phyloP scores from a whole-genome alignment of 495 filamentous ascomycete genomes.

The Aspergillus nanangensis region DNA sequence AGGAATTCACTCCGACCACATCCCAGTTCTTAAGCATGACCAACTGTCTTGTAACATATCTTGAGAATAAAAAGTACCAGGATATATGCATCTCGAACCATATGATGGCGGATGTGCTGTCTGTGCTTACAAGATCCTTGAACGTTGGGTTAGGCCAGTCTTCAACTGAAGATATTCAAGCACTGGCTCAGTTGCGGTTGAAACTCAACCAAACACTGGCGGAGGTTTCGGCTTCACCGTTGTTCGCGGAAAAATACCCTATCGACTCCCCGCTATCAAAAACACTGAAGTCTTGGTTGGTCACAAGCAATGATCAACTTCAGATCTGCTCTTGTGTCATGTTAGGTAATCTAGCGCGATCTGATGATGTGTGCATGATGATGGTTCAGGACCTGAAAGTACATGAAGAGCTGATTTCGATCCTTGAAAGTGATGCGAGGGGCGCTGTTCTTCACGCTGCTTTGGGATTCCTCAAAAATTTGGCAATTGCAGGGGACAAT shows the following conservation, averaged over 20 bases:
- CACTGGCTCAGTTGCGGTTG: conserved; percentile 48
- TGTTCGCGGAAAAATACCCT: conserved; percentile 49
- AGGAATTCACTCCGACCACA: conserved; percentile 19
- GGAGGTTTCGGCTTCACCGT: conserved; percentile 56
- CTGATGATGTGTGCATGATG: conserved; percentile 55
- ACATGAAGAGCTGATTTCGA: conserved; percentile 49
- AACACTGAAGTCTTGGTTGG: conserved; percentile 54
- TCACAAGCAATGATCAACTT: conserved; percentile 48
- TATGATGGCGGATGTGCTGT: conserved; percentile 28
- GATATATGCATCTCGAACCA: conserved; percentile 30
- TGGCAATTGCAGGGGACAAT: conserved; percentile 64
- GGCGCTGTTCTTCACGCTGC: conserved; percentile 59
- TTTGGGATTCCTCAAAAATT: conserved; percentile 75
- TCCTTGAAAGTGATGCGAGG: conserved; percentile 42
- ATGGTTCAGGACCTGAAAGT: conserved; percentile 53
- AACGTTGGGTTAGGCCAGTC: conserved; percentile 22
- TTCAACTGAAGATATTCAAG: conserved; percentile 43
- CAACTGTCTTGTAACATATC: conserved; percentile 26
- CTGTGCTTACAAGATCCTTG: conserved; percentile 28
- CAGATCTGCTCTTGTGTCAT: conserved; percentile 72
- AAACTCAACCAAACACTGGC: conserved; percentile 55
- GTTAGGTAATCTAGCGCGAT: conserved; percentile 73
- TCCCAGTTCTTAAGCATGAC: conserved; percentile 31
- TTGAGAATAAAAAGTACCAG: conserved; percentile 40
- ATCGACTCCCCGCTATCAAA: conserved; percentile 43